phyloP scores from a whole-genome alignment of 805 yeast genomes.

The Ogataea henricii region DNA sequence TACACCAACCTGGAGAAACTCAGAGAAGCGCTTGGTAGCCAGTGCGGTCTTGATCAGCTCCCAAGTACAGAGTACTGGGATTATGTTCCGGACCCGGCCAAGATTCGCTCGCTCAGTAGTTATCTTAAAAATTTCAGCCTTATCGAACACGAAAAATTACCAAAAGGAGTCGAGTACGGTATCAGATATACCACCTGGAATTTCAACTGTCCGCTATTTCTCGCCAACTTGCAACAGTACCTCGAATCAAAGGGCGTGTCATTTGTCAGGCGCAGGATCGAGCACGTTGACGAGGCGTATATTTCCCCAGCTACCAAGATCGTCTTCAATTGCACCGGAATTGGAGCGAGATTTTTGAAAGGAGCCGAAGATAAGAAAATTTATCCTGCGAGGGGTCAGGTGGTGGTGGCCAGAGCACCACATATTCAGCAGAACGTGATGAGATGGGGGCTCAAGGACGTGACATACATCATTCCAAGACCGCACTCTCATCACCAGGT shows the following conservation, averaged over 20 bases:
- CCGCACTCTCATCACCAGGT: constrained; percentile 67
- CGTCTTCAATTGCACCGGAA: constrained; percentile 78
- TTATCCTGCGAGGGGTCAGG: constrained; percentile 81
- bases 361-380: constrained; percentile 65
- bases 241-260: constrained; percentile 51
- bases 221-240: constrained; percentile 47
- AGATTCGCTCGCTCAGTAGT: constrained; percentile 47
- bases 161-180: constrained; percentile 58
- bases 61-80: constrained; percentile 67
- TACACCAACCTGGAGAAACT: constrained; percentile 49
- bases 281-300: constrained; percentile 60
- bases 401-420: constrained; percentile 70
- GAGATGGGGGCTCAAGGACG: constrained; percentile 61
- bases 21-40: constrained; percentile 45
- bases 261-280: constrained; percentile 47
- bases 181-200: constrained; percentile 61
- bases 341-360: constrained; percentile 62
- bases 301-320: constrained; percentile 36
- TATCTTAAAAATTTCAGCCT: constrained; percentile 51
- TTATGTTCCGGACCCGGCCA: constrained; percentile 43
- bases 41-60: constrained; percentile 53
- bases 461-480: constrained; percentile 74
- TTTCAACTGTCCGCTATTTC: constrained; percentile 69
- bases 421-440: constrained; percentile 59
- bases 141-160: constrained; percentile 43